phyloP scores from a whole-genome alignment of 768 basidiomycete genomes.

The Pleurotus cornucopiae region DNA sequence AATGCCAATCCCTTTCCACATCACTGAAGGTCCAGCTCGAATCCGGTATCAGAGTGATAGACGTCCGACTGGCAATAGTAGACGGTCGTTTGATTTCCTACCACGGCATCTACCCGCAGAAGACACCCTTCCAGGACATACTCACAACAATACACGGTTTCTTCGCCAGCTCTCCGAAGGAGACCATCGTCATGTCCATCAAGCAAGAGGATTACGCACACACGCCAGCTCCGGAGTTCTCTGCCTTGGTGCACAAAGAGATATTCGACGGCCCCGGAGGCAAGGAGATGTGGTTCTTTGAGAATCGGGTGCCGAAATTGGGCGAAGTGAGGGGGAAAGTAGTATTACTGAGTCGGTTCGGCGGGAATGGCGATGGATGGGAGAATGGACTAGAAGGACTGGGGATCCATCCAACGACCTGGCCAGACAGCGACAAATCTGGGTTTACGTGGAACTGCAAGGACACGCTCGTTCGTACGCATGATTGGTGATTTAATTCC shows the following conservation, averaged over 20 bases:
- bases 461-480: slow-evolving; percentile 63
- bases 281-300: slow-evolving; percentile 72
- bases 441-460: slow-evolving; percentile 82
- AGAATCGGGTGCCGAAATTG: slow-evolving; percentile 74
- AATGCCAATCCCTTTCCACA: slow-evolving; percentile 70
- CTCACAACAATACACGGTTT: slow-evolving; percentile 59
- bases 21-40: slow-evolving; percentile 66
- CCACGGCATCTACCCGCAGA: slow-evolving; percentile 74
- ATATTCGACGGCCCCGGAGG: slow-evolving; percentile 54
- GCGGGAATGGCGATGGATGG: slow-evolving; percentile 66
- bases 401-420: slow-evolving; percentile 82
- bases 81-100: slow-evolving; percentile 65
- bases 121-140: slow-evolving; percentile 62
- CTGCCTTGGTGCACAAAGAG: slow-evolving; percentile 58
- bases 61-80: slow-evolving; percentile 73
- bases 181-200: slow-evolving; percentile 82
- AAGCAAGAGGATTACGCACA: slow-evolving; percentile 77
- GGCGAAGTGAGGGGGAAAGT: slow-evolving; percentile 86
- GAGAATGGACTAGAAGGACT: slow-evolving; percentile 62
- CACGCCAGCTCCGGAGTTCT: slow-evolving; percentile 49
- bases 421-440: slow-evolving; percentile 74
- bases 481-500: slow-evolving; percentile 68
- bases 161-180: slow-evolving; percentile 52
- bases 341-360: slow-evolving; percentile 84
- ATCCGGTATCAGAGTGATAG: slow-evolving; percentile 77